These are phyloP conservation scores for Haplosporangium sp. DNA, from an alignment of 371 early-diverging fungal species.

Conservation along the genomic window DNA sequence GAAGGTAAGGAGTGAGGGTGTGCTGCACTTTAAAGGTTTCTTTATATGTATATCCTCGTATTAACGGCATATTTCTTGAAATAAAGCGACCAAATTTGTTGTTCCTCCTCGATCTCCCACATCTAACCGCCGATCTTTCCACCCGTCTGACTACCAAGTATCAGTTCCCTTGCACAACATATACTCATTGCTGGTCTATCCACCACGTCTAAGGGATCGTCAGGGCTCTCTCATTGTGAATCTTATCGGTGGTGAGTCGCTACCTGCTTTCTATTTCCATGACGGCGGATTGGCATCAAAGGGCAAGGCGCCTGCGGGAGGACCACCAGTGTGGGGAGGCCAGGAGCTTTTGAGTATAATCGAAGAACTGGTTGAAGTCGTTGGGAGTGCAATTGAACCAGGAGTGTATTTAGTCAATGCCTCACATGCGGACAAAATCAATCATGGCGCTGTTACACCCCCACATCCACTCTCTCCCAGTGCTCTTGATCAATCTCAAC, in stretches of 20 bases:
- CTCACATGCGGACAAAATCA: conserved; percentile 50
- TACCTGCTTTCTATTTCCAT: conserved; percentile 68
- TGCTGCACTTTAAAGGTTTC: neutral
- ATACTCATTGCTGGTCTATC: conserved; percentile 57
- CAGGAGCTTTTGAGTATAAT: conserved; percentile 52
- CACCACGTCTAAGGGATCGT: conserved; percentile 65
- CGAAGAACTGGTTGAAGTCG: conserved; percentile 46
- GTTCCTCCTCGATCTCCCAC: conserved; percentile 45
- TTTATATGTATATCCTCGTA: neutral
- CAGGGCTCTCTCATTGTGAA: conserved; percentile 66
- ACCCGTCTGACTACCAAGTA: conserved; percentile 61
- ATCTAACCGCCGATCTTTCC: conserved; percentile 49
- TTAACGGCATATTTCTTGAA: neutral
- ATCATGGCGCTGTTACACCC: conserved; percentile 46
- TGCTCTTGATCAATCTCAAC: conserved; percentile 14
- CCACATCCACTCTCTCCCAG: conserved; percentile 18
- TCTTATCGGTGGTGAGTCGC: conserved; percentile 59
- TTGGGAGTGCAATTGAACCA: conserved; percentile 51
- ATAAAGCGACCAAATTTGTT: conserved; percentile 28
- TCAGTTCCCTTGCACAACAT: conserved; percentile 59
- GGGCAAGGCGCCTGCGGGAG: conserved; percentile 16
- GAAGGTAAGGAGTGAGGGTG: conserved; percentile 10
- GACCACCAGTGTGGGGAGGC: conserved; percentile 34
- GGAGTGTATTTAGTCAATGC: conserved; percentile 54
- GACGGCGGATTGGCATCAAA: conserved; percentile 58